Conservation (phyloP, 1,284 basidiomycete genomes). For the Rhodotorula sp. region DNA sequence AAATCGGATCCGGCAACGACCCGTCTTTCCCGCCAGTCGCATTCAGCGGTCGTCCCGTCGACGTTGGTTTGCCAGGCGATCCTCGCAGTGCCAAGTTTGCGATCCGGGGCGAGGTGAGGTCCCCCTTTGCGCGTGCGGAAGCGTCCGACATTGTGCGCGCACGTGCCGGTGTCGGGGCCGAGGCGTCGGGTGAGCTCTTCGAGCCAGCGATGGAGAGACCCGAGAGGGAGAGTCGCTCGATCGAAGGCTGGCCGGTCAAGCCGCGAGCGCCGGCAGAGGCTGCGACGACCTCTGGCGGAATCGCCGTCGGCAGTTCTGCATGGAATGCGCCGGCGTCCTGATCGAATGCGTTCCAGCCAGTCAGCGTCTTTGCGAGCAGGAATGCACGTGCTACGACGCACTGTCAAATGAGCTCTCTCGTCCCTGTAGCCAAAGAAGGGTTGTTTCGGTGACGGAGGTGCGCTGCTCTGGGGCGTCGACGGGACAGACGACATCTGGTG, state of each 20-base stretch:
- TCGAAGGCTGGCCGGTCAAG: slow-evolving; percentile 10
- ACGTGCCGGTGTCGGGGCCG: not conserved
- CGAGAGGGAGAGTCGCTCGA: slow-evolving; percentile 26
- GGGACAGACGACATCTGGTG: not conserved
- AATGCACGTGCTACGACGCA: not conserved
- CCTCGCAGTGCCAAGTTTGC: slow-evolving; percentile 22
- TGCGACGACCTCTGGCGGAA: slow-evolving; percentile 10
- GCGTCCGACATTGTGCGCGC: slow-evolving; percentile 19
- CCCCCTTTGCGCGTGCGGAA: slow-evolving; percentile 13
- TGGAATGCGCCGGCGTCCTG: slow-evolving; percentile 35
- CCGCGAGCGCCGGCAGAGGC: not conserved
- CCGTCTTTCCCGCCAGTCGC: not conserved
- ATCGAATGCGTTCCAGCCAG: not conserved
- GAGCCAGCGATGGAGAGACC: not conserved
- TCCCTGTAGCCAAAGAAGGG: slow-evolving; percentile 30
- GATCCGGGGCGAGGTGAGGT: slow-evolving; percentile 35
- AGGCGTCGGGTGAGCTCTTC: not conserved
- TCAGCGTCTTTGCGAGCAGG: rapidly evolving
- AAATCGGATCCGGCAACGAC: not conserved
- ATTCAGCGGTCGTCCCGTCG: not conserved
- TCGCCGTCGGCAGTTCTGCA: slow-evolving; percentile 27
- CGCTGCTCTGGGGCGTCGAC: not conserved
- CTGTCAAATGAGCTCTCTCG: slow-evolving; percentile 32
- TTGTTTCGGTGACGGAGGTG: slow-evolving; percentile 3
- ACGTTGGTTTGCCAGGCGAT: not conserved